Conservation (phyloP, 148 eudicot species). For the Camellia sinensis region DNA sequence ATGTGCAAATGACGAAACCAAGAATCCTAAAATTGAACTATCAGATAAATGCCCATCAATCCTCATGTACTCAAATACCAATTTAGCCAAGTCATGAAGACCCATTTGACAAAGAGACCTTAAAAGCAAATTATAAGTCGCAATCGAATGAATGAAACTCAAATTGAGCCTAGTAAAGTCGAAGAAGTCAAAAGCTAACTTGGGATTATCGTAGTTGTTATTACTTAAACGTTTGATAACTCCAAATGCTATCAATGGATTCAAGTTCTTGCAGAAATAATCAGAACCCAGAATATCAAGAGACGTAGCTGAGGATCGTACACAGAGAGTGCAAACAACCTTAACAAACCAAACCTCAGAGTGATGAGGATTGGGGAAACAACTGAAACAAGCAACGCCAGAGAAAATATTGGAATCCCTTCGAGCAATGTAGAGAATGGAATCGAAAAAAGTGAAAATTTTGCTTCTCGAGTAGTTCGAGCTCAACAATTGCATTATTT, state of each 20-base stretch:
- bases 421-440: not conserved
- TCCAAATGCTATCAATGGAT: conserved; percentile 48
- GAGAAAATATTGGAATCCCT: conserved; percentile 25
- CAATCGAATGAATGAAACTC: conserved; percentile 39
- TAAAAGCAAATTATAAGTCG: conserved; percentile 51
- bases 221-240: conserved; percentile 36
- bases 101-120: conserved; percentile 57
- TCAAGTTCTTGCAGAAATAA: conserved; percentile 45
- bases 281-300: conserved; percentile 31
- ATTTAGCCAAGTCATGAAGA: conserved; percentile 43
- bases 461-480: not conserved
- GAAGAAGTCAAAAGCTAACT: conserved; percentile 60
- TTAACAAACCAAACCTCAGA: conserved; percentile 56
- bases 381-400: conserved; percentile 16
- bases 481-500: conserved; percentile 31
- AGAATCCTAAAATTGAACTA: conserved; percentile 30
- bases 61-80: conserved; percentile 55
- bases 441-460: not conserved
- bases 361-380: not conserved
- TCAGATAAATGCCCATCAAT: conserved; percentile 51
- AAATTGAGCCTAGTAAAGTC: conserved; percentile 43
- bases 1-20: conserved; percentile 48
- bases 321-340: conserved; percentile 58
- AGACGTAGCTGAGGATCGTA: conserved; percentile 27
- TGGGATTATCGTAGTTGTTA: conserved; percentile 24